Evolutionary conservation across 345 rosid genomes (phyloP).

Genomic region (Brassica napus): DNA sequence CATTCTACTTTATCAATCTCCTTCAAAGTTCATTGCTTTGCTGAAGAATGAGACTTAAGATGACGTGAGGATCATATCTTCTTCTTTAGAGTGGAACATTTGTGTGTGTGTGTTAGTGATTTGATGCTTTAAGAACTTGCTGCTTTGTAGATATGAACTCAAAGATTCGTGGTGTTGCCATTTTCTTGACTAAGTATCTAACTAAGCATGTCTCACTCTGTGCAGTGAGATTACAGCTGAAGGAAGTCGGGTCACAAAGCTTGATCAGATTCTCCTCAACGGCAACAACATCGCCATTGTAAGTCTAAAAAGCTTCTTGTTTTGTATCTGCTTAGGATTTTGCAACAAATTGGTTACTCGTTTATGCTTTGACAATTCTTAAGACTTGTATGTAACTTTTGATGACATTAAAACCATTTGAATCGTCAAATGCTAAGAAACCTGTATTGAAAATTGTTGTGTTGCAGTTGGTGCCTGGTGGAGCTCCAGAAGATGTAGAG

Average conservation of each 20-base stretch:
- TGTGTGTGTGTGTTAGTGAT: no score
- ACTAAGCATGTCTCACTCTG: not conserved
- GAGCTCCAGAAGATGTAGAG: constrained; percentile 66
- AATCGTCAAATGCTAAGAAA: not conserved
- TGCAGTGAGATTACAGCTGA: constrained; percentile 89
- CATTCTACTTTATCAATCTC: no score
- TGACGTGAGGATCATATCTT: no score
- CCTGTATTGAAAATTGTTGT: not conserved
- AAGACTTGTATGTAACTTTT: no score
- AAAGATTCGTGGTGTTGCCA: not conserved
- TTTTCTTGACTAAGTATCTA: not conserved
- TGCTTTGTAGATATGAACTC: not conserved
- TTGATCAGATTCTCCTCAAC: constrained; percentile 93
- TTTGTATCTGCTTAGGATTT: not conserved
- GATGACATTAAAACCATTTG: no score
- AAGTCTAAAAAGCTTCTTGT: constrained; percentile 37
- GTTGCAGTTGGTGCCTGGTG: constrained; percentile 94
- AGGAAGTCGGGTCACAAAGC: constrained; percentile 92
- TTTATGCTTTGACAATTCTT: not conserved
- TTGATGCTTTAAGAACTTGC: not conserved
- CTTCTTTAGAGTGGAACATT: no score
- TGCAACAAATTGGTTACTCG: not conserved
- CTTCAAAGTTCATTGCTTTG: no score
- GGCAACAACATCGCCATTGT: constrained; percentile 97
- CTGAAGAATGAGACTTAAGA: no score